Conservation (phyloP, 257 asterid genomes). For the Handroanthus guayacan region DNA sequence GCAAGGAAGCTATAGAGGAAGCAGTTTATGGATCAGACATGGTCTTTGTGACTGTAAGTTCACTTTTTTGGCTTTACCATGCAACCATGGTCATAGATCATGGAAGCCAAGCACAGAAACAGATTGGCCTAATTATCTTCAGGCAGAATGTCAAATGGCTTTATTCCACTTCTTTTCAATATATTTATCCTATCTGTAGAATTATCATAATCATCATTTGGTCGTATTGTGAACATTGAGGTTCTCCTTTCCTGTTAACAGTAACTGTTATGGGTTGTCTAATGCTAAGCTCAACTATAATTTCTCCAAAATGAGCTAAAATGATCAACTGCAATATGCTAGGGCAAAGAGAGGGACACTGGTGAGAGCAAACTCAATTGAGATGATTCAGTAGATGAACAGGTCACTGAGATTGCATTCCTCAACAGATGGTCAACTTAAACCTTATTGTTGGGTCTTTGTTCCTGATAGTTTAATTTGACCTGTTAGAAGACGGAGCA, state of each 20-base stretch:
- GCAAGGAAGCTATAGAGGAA: conserved; percentile 81
- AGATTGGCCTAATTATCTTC: conserved; percentile 13
- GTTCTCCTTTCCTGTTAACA: conserved; percentile 2
- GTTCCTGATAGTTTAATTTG: conserved; percentile 6
- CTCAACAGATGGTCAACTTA: conserved; percentile 12
- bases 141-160: not conserved
- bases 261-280: not conserved
- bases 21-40: conserved; percentile 79
- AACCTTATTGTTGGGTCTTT: not conserved
- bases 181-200: not conserved
- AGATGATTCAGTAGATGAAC: conserved; percentile 6
- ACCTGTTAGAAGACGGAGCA: not conserved
- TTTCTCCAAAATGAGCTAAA: not conserved
- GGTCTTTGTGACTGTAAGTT: conserved; percentile 74
- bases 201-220: not conserved
- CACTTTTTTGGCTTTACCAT: not conserved
- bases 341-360: not conserved
- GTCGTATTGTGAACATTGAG: conserved; percentile 5
- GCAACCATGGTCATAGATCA: conserved; percentile 38
- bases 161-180: not conserved
- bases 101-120: conserved; percentile 48
- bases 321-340: conserved; percentile 15
- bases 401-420: conserved; percentile 1
- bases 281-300: conserved; percentile 1
- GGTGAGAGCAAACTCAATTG: conserved; percentile 2